phyloP scores from a whole-genome alignment of 805 yeast species.

The Starmerella lactis-condensi region DNA sequence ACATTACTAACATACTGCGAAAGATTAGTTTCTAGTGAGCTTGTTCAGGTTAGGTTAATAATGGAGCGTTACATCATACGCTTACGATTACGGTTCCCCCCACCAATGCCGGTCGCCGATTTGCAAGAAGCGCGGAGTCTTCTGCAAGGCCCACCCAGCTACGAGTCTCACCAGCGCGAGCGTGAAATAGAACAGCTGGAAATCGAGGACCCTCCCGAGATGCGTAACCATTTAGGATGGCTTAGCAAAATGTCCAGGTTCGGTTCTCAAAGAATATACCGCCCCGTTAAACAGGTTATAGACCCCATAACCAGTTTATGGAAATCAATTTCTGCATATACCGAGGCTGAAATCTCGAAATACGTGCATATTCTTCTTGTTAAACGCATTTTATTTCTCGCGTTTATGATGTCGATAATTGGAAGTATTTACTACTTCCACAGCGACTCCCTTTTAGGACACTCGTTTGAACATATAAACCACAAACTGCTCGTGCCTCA shows the following conservation, averaged over 20 bases:
- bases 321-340: constrained; percentile 22
- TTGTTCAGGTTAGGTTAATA: too few relatives aligned
- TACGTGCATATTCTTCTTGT: constrained; percentile 78
- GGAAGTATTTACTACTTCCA: constrained; percentile 40
- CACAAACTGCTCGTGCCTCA: constrained; percentile 33
- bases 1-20: too few relatives aligned
- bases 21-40: too few relatives aligned
- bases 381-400: constrained; percentile 55
- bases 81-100: too few relatives aligned
- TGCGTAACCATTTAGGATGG: constrained; percentile 3
- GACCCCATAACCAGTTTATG: constrained; percentile 32
- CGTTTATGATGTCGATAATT: constrained; percentile 40
- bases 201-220: constrained; percentile 4
- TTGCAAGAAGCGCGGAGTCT: constrained; percentile 5
- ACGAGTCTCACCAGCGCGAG: constrained; percentile 3
- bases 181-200: constrained; percentile 8
- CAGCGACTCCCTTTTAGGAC: constrained; percentile 1
- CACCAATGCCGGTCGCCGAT: too few relatives aligned
- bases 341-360: constrained; percentile 41
- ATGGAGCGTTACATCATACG: too few relatives aligned
- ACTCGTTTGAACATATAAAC: constrained; percentile 38
- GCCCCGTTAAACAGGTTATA: constrained; percentile 27
- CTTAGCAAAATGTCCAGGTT: constrained; percentile 6
- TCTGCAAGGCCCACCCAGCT: constrained; percentile 7
- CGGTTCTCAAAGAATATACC: constrained; percentile 17